phyloP scores from a whole-genome alignment of 805 yeast species.

The Nakazawaea wyomingensis region DNA sequence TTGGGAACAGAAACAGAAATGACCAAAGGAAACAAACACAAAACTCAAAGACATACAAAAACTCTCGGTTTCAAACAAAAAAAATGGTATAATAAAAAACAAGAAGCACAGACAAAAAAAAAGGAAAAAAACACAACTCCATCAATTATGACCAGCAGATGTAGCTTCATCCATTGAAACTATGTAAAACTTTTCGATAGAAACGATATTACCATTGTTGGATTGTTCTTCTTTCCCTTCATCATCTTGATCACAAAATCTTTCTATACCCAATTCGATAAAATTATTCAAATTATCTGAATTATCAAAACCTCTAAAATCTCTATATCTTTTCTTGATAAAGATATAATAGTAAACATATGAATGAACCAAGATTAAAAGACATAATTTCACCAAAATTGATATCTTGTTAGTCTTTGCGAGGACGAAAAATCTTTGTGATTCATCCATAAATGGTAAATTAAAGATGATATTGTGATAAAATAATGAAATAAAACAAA shows the following conservation, averaged over 20 bases:
- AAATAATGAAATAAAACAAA: background rate
- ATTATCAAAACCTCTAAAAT: slow-evolving; percentile 9
- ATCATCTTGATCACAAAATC: background rate
- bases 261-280: background rate
- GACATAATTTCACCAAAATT: background rate
- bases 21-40: no score
- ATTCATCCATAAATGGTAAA: slow-evolving; percentile 3
- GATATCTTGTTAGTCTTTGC: background rate
- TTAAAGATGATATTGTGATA: slow-evolving; percentile 1
- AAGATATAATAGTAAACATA: slow-evolving; percentile 1
- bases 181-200: slow-evolving; percentile 10
- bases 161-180: slow-evolving; percentile 1
- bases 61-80: no score
- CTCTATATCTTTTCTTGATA: slow-evolving; percentile 1
- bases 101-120: no score
- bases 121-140: no score
- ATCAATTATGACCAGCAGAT: no score
- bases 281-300: background rate
- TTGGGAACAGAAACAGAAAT: no score
- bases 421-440: background rate
- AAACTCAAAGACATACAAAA: no score
- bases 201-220: slow-evolving; percentile 2
- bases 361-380: background rate
- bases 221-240: background rate
- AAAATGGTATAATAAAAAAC: no score